Percentiles rank a stretch among this genome's conserved stretches.
Evolutionary conservation across 2,329 filamentous ascomycete species (phyloP).

Genomic region (Chaetoscypha palmicola): DNA sequence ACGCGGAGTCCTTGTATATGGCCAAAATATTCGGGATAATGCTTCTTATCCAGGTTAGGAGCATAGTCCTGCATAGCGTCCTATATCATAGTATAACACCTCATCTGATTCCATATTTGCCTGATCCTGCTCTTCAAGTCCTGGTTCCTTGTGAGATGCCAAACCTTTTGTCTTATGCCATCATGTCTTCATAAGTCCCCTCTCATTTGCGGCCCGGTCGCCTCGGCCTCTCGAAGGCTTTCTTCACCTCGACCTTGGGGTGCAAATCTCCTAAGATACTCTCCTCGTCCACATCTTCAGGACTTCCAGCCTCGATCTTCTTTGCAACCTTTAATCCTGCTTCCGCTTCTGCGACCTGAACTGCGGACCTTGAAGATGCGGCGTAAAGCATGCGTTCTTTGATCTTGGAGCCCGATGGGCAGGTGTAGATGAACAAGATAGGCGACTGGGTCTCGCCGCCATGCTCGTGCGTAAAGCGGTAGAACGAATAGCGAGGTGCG

Average conservation of each 20-base stretch:
- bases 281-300: conserved; percentile 63
- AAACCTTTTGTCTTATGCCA: too few relatives aligned
- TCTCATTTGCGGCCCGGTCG: conserved; percentile 51
- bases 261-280: conserved; percentile 60
- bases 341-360: conserved; percentile 58
- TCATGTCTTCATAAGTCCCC: not conserved
- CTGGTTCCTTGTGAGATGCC: too few relatives aligned
- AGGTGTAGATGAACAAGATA: conserved; percentile 77
- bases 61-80: conserved; percentile 18
- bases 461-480: conserved; percentile 55
- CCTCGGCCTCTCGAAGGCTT: conserved; percentile 71
- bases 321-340: conserved; percentile 61
- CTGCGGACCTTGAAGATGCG: conserved; percentile 58
- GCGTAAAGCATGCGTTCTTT: conserved; percentile 84
- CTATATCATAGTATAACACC: not conserved
- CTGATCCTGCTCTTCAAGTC: too few relatives aligned
- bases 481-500: conserved; percentile 75
- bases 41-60: conserved; percentile 4
- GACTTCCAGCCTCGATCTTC: conserved; percentile 62
- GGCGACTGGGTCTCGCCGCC: conserved; percentile 46
- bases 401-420: conserved; percentile 64
- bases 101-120: not conserved
- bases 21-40: too few relatives aligned
- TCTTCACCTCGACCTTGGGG: conserved; percentile 57
- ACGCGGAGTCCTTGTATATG: too few relatives aligned